phyloP scores from a whole-genome alignment of 805 yeast genomes.

The Ogataea allantospora region DNA sequence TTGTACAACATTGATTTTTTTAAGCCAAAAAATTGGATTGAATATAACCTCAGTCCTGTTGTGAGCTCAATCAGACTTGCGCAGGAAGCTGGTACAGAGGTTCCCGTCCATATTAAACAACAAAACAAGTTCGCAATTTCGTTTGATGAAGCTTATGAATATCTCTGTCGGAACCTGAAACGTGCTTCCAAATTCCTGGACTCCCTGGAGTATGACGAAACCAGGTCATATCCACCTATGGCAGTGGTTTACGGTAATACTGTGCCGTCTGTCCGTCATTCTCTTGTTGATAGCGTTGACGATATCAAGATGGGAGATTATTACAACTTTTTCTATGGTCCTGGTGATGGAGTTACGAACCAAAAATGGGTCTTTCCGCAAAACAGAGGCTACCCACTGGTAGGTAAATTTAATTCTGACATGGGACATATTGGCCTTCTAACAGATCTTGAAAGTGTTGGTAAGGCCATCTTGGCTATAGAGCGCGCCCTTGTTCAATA shows the following conservation, averaged over 20 bases:
- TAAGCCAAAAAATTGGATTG: slow-evolving; percentile 77
- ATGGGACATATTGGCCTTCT: slow-evolving; percentile 79
- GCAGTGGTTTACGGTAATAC: slow-evolving; percentile 77
- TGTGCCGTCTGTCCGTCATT: slow-evolving; percentile 84
- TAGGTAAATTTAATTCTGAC: slow-evolving; percentile 60
- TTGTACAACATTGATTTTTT: slow-evolving; percentile 69
- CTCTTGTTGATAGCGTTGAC: slow-evolving; percentile 57
- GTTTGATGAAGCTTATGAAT: slow-evolving; percentile 60
- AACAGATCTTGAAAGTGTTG: slow-evolving; percentile 72
- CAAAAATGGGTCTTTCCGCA: slow-evolving; percentile 83
- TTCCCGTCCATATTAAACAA: slow-evolving; percentile 22
- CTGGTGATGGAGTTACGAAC: slow-evolving; percentile 92
- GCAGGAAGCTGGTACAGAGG: slow-evolving; percentile 26
- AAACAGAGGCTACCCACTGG: slow-evolving; percentile 64
- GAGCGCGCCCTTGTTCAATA: slow-evolving; percentile 40
- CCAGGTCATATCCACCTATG: slow-evolving; percentile 69
- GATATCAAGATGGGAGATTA: slow-evolving; percentile 72
- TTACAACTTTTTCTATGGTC: slow-evolving; percentile 76
- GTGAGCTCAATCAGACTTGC: slow-evolving; percentile 43
- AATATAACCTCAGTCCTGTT: slow-evolving; percentile 71
- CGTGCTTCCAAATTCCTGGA: slow-evolving; percentile 57
- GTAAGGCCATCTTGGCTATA: slow-evolving; percentile 65
- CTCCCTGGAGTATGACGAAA: slow-evolving; percentile 53
- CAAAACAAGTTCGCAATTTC: slow-evolving; percentile 35
- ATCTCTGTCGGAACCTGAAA: slow-evolving; percentile 59